Evolutionary conservation across 164 flowering plant species (phyloP).

Genomic region (Magnolia kwangsiensis): DNA sequence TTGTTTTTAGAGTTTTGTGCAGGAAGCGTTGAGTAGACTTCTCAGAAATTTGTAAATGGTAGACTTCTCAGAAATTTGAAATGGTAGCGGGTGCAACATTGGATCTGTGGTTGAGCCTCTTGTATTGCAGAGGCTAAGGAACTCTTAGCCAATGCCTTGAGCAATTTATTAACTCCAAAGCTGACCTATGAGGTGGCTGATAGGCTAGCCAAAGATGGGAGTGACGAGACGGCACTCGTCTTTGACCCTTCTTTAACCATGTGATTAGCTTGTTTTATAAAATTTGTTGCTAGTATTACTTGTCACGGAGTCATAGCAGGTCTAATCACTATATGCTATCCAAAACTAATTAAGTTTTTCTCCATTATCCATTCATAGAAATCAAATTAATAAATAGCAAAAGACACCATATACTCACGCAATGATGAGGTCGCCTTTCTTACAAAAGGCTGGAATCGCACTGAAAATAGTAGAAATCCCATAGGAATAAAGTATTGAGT

Average conservation of each 20-base stretch:
- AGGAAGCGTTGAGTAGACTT: too few species aligned
- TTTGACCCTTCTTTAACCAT: not conserved
- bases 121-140: too few species aligned
- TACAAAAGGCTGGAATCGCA: slow-evolving; percentile 91
- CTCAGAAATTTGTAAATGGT: too few species aligned
- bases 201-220: not conserved
- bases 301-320: not conserved
- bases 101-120: too few species aligned
- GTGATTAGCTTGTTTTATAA: not conserved
- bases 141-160: too few species aligned
- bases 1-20: not conserved
- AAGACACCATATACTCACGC: slow-evolving; percentile 55
- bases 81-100: too few species aligned
- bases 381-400: not conserved
- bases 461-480: slow-evolving; percentile 98
- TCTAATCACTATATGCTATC: not conserved
- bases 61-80: too few species aligned
- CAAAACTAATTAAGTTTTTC: not conserved
- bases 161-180: too few species aligned
- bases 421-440: slow-evolving; percentile 89
- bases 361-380: not conserved
- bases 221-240: not conserved
- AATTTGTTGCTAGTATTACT: too few species aligned
- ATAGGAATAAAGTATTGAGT: slow-evolving; percentile 91
- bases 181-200: not conserved